Percentiles rank a stretch among this genome's conserved stretches.
Evolutionary conservation across 1,284 basidiomycete species (phyloP).

Genomic region (Ustilago sp.): DNA sequence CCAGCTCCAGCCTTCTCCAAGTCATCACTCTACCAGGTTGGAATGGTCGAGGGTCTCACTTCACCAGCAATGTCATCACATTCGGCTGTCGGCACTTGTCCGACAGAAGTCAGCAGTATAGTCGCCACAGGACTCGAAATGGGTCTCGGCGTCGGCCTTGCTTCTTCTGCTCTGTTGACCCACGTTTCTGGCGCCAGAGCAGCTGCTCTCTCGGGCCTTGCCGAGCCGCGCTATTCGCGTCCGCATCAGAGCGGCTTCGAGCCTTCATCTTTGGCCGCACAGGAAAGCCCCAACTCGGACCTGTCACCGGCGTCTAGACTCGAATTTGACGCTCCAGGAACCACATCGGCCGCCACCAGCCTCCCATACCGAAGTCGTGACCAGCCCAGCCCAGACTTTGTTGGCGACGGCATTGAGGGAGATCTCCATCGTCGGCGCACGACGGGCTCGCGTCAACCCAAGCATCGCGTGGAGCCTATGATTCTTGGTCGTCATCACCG

Average conservation of each 20-base stretch:
- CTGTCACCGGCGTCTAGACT: constrained; percentile 13
- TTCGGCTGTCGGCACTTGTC: constrained; percentile 33
- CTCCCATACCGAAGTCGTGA: constrained; percentile 30
- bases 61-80: constrained; percentile 31
- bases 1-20: constrained; percentile 37
- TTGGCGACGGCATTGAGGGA: constrained; percentile 24
- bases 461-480: constrained; percentile 30
- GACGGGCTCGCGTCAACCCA: constrained; percentile 33
- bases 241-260: constrained; percentile 26
- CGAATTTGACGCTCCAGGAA: constrained; percentile 21
- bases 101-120: constrained; percentile 49
- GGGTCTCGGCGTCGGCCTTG: constrained; percentile 57
- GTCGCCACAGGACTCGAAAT: constrained; percentile 59
- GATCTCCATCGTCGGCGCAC: constrained; percentile 45
- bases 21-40: constrained; percentile 39
- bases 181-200: constrained; percentile 28
- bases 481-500: constrained; percentile 47
- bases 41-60: constrained; percentile 49
- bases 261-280: neutral
- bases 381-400: constrained; percentile 19
- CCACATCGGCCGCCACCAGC: constrained; percentile 23
- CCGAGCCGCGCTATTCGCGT: constrained; percentile 50
- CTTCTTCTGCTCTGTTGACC: constrained; percentile 48
- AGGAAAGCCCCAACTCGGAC: neutral
- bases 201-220: constrained; percentile 38